phyloP scores from a whole-genome alignment of 2,329 filamentous ascomycete species.

The Byssothecium circinans region DNA sequence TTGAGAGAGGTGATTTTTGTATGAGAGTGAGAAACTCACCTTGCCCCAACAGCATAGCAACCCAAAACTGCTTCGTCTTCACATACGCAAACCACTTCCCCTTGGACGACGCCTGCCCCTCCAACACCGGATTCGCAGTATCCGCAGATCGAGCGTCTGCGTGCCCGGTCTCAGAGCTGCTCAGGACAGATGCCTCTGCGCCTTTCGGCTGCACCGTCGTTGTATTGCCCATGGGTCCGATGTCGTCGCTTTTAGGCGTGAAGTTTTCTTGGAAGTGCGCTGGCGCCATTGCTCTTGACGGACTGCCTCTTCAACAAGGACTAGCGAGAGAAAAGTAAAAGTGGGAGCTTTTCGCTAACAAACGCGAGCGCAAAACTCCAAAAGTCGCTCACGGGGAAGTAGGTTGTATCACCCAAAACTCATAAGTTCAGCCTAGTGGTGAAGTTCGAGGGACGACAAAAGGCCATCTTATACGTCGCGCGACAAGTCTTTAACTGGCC shows the following conservation, averaged over 20 bases:
- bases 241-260: constrained; percentile 14
- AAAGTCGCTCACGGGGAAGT: constrained; percentile 43
- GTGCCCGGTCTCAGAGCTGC: constrained; percentile 35
- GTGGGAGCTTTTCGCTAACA: constrained; percentile 39
- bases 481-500: constrained; percentile 24
- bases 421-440: too few relatives aligned
- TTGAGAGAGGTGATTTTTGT: too few relatives aligned
- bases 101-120: constrained; percentile 44
- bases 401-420: constrained; percentile 6
- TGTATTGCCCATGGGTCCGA: constrained; percentile 21
- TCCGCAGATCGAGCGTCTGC: constrained; percentile 9
- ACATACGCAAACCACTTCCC: constrained; percentile 68
- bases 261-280: constrained; percentile 1
- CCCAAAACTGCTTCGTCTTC: constrained; percentile 82
- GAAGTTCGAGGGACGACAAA: constrained; percentile 4
- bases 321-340: background rate
- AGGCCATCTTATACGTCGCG: constrained; percentile 12
- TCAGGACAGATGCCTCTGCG: constrained; percentile 9
- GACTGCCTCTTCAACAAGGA: too few relatives aligned
- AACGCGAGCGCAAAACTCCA: constrained; percentile 48
- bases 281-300: constrained; percentile 16
- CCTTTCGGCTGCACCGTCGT: constrained; percentile 26
- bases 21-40: constrained; percentile 29
- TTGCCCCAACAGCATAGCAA: constrained; percentile 74
- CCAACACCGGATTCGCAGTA: constrained; percentile 20